Base-by-base conservation (phyloP, 768 basidiomycete species). In the Gloeostereum incarnatum region DNA sequence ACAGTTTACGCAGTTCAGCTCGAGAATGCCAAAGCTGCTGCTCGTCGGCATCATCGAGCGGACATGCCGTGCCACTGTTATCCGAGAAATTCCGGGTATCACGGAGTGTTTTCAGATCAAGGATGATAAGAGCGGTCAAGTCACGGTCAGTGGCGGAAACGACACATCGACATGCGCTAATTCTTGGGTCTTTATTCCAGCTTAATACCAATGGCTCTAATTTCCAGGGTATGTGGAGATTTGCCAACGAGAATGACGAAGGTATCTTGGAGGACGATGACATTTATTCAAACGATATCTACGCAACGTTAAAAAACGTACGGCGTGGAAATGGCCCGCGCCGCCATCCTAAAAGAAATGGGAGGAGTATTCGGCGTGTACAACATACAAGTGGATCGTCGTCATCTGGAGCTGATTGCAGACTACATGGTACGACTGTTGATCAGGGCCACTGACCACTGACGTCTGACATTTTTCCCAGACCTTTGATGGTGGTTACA, bases 401-500 rank as follows among this genome's bases (percentile, higher is more conserved):
- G 96, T 33, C 96, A 99, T 65, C 68, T 98, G 34, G 91, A 94
- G 50, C 69, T 99, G 46, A 96, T 99, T 56, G 96, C 96, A 10
- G 96, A 99, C 59, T 99, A 98, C 58, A 99, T 99, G 96, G 94
- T 94, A 52, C 48, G 82, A 11, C 25, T 34, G 21, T 39, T 23
- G 37, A 32, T 36, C 19, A 14, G 25, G 23, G 2, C n/a, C 26
- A 26, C 7, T 16, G 35, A 13, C 17, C 32, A n/a, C n/a, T 46
- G 20, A 19, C 8, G 25, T 24, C 11, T 31, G 20, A 23, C 20
- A 19, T 21, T 16, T 36, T 41, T 38, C 13, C 16, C 38, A 98
- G 94, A 98, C 96, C 0, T 97, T 91, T 56, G 93, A 97, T 39
- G 96, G 96, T 21, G 91, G 85, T 20, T 99, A 93, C 69, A 94